Conservation (phyloP, 2,329 filamentous ascomycete species). For the Hymenoscyphus salicellus region DNA sequence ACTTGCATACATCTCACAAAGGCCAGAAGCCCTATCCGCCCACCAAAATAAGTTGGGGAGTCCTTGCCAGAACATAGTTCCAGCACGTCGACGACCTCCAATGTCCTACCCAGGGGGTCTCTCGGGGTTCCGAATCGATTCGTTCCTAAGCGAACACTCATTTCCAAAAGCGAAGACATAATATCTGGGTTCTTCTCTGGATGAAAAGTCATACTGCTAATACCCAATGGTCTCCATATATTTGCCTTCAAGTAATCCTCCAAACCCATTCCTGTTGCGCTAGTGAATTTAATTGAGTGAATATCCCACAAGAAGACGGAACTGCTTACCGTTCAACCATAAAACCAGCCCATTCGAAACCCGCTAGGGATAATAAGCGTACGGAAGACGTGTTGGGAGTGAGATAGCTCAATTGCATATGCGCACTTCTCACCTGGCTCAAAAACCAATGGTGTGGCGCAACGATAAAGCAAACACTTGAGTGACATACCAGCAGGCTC, state of each 20-base stretch:
- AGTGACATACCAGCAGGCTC: slow-evolving; percentile 6
- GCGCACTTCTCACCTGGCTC: slow-evolving; percentile 62
- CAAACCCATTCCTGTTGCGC: background rate
- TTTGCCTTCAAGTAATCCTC: slow-evolving; percentile 19
- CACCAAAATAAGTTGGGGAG: too few relatives aligned
- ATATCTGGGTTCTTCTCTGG: slow-evolving; percentile 12
- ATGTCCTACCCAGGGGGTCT: slow-evolving; percentile 24
- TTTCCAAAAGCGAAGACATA: slow-evolving; percentile 7
- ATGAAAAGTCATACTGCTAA: slow-evolving; percentile 19
- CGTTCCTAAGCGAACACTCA: background rate
- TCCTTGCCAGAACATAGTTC: slow-evolving; percentile 40
- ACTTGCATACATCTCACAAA: too few relatives aligned
- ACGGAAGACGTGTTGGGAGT: background rate
- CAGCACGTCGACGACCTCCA: slow-evolving; percentile 37
- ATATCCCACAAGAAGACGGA: background rate
- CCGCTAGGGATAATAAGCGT: slow-evolving; percentile 31
- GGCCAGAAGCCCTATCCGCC: too few relatives aligned
- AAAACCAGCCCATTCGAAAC: slow-evolving; percentile 52
- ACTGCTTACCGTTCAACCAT: slow-evolving; percentile 8
- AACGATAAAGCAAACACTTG: slow-evolving; percentile 1
- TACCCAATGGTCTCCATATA: slow-evolving; percentile 19
- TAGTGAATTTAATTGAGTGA: background rate
- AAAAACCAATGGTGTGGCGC: slow-evolving; percentile 51
- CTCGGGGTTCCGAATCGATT: background rate
- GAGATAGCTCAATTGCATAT: slow-evolving; percentile 40